phyloP scores from a whole-genome alignment of 2,329 filamentous ascomycete genomes.

The Aureobasidium pullulans region DNA sequence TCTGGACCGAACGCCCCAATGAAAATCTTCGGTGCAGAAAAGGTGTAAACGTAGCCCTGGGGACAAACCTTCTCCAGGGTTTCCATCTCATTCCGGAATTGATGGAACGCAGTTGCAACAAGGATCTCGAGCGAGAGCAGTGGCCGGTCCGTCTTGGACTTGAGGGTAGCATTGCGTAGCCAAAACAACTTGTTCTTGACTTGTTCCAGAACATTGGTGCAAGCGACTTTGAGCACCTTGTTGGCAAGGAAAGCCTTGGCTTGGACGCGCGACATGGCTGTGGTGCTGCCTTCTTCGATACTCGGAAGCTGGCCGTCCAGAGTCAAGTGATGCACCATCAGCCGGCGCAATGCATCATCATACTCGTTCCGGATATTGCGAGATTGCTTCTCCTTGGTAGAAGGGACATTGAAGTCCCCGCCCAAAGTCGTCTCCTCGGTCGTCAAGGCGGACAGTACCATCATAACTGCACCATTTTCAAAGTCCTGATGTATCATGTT shows the following conservation, averaged over 20 bases:
- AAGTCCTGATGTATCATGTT: conserved; percentile 11
- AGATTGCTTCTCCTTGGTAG: neutral
- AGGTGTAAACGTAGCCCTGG: conserved; percentile 4
- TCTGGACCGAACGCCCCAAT: neutral
- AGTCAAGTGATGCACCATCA: neutral
- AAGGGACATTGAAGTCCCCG: neutral
- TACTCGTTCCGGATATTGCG: neutral
- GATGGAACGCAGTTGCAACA: neutral
- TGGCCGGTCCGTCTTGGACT: neutral
- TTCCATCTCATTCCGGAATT: conserved; percentile 2
- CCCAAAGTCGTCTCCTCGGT: neutral
- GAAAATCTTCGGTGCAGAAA: conserved; percentile 5
- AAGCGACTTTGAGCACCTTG: neutral
- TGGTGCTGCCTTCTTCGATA: neutral
- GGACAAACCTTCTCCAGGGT: neutral
- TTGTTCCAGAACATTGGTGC: neutral
- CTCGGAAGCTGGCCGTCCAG: neutral
- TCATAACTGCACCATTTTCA: conserved; percentile 1
- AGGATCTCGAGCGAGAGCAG: conserved; percentile 8
- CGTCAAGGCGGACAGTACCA: neutral
- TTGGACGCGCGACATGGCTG: neutral
- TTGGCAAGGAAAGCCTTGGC: neutral
- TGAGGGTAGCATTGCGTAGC: neutral
- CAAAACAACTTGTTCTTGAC: neutral
- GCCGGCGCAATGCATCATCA: neutral